Percentiles rank a stretch among this genome's conserved stretches.
Conservation (phyloP, 2,329 filamentous ascomycete genomes). For the Pestalotiopsis sp. region DNA sequence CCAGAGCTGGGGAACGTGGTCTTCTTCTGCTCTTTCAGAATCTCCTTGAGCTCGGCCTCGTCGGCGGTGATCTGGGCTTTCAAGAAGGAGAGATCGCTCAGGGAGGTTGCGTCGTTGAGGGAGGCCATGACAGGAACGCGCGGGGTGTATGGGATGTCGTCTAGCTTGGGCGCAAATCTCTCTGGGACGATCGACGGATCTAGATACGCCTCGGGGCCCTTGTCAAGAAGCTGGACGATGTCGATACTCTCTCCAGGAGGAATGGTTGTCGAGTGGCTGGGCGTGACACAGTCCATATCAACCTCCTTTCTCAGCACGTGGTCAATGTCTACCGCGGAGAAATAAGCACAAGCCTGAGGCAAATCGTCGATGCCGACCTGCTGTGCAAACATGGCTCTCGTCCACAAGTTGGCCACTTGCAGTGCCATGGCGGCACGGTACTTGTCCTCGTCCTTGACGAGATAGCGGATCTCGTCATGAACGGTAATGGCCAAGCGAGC, state of each 20-base stretch:
- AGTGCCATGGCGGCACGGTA: constrained; percentile 91
- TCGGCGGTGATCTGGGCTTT: constrained; percentile 80
- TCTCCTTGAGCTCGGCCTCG: constrained; percentile 72
- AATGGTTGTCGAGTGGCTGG: constrained; percentile 78
- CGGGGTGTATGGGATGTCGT: constrained; percentile 67
- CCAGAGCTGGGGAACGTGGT: constrained; percentile 16
- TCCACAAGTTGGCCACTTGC: constrained; percentile 95
- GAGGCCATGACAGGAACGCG: constrained; percentile 79
- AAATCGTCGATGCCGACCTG: constrained; percentile 96
- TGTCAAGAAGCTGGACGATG: constrained; percentile 75
- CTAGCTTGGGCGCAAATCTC: constrained; percentile 54
- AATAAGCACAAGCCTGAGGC: constrained; percentile 92
- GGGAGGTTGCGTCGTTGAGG: constrained; percentile 52
- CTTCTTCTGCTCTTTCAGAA: constrained; percentile 64
- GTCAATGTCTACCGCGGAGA: constrained; percentile 94
- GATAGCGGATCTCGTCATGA: constrained; percentile 95
- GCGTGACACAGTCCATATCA: constrained; percentile 95
- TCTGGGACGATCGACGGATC: constrained; percentile 65
- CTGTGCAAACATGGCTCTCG: constrained; percentile 93
- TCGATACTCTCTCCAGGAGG: constrained; percentile 85
- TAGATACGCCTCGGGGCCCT: constrained; percentile 68
- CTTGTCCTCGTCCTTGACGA: constrained; percentile 82
- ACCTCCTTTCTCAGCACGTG: constrained; percentile 97
- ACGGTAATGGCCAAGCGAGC: constrained; percentile 91
- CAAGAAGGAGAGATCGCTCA: constrained; percentile 64